These are phyloP conservation scores for Metschnikowia chrysomelidarum DNA, from an alignment of 805 yeast species.

Conservation along the genomic window DNA sequence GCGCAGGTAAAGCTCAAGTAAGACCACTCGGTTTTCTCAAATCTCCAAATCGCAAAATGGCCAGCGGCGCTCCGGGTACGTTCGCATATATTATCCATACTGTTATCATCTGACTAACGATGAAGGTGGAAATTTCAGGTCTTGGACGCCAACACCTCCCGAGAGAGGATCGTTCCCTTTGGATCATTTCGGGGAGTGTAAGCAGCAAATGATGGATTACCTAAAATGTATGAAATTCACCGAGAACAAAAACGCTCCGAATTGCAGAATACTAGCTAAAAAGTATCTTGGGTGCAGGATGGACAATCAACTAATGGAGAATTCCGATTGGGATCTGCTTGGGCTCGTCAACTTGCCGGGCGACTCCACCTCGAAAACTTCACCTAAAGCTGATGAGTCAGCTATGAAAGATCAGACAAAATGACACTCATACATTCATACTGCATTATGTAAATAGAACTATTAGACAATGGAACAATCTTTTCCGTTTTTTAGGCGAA, in stretches of 20 bases:
- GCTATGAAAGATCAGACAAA: neutral
- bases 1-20: too few relatives aligned
- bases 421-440: neutral
- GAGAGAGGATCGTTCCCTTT: constrained; percentile 95
- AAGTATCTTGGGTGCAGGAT: constrained; percentile 81
- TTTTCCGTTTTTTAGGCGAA: too few relatives aligned
- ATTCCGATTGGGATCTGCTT: constrained; percentile 42
- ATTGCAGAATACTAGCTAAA: constrained; percentile 83
- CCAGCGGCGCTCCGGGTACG: constrained; percentile 24
- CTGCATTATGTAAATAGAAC: constrained; percentile 4
- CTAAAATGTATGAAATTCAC: constrained; percentile 76
- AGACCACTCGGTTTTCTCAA: neutral
- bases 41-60: constrained; percentile 11
- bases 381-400: neutral
- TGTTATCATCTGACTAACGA: constrained; percentile 11
- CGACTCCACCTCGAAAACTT: constrained; percentile 17
- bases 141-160: constrained; percentile 84
- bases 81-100: neutral
- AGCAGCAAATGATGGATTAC: constrained; percentile 69
- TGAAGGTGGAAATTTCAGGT: constrained; percentile 20
- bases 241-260: constrained; percentile 82
- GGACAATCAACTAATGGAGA: constrained; percentile 59
- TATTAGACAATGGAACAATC: neutral
- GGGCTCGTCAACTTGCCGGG: constrained; percentile 44
- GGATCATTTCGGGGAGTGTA: constrained; percentile 86